These are phyloP conservation scores for Pseudozyma sp. DNA, from an alignment of 1,284 basidiomycete species.

Conservation along the genomic window DNA sequence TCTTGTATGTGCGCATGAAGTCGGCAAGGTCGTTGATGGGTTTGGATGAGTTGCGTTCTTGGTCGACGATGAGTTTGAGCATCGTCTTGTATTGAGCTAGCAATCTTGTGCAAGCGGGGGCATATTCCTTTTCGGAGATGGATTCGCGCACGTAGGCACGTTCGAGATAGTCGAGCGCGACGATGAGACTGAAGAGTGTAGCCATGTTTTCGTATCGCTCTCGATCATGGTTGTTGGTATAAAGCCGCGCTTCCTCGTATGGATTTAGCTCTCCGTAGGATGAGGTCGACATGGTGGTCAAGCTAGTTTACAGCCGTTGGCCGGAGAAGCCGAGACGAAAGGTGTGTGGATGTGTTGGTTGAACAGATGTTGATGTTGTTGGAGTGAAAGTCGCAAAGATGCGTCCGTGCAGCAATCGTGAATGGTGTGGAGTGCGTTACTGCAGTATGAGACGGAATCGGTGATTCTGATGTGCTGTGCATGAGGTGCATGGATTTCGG, in stretches of 20 bases:
- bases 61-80: conserved; percentile 88
- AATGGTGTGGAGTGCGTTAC: not conserved
- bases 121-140: conserved; percentile 91
- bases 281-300: conserved; percentile 29
- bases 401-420: not conserved
- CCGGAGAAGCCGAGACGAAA: not conserved
- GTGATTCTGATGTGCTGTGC: conserved; percentile 1
- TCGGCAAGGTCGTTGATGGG: conserved; percentile 67
- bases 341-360: not conserved
- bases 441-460: not conserved
- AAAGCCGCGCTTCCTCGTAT: conserved; percentile 84
- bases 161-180: conserved; percentile 92
- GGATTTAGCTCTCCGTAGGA: conserved; percentile 50
- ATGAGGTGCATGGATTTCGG: not conserved
- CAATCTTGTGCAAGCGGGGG: conserved; percentile 90
- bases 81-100: conserved; percentile 97
- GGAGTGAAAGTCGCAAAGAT: too few relatives aligned
- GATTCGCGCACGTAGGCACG: conserved; percentile 91
- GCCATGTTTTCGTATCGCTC: conserved; percentile 89
- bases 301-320: too few relatives aligned
- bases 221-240: conserved; percentile 86
- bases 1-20: conserved; percentile 93
- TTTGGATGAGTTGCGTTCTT: conserved; percentile 72
- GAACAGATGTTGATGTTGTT: not conserved
- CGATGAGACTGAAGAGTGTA: conserved; percentile 90